Base-by-base conservation (phyloP, 441 rosid species). In the Corymbia calophylla region DNA sequence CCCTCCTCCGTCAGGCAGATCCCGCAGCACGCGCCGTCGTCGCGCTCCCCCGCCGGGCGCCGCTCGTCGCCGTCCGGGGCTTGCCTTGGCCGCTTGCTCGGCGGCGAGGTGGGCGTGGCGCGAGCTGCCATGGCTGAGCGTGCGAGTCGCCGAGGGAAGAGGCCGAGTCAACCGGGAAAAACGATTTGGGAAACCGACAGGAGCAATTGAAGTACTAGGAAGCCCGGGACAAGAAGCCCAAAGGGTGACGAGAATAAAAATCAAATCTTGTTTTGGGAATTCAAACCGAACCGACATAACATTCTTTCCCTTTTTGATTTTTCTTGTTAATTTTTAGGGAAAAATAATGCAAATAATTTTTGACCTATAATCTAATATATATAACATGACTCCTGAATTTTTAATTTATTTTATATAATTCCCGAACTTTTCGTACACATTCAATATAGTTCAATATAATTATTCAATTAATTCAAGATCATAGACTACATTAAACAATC, bases 1-100 rank as follows among this genome's bases (percentile, higher is more conserved):
- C 93, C 93, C 35, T 90, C 90, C n/a, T 93, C 94, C 55, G 93
- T 87, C 51, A 94, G 90, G 91, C 96, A 95, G 86, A 95, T 94
- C 66, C 96, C 96, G 89, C 96, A 95, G 80, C 87, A 39, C 49
- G 18, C 53, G 5, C 87, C 60, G 54, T 51, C 87, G 39, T 70
- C 81, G 39, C 47, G 89, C 35, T 91, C 89, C 88, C 35, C 66
- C 49, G 49, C 16, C 21, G 77, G 8, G 32, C 8, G 39, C 5
- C 73, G 39, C 39, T 12, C 49, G 29, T 13, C 51, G 39, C 48
- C 87, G 18, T 48, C 16, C 2, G 8, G 86, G 25, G 47, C n/a
- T 31, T 35, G 54, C 86, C 27, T 73, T 27, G 32, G 54, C 32
- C 32, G 51, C 64, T 70, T 39, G 85, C 19, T 31, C 62, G 68